Evolutionary conservation across 2,329 filamentous ascomycete genomes (phyloP), one percentile per base, ranked within the genome.

Genomic region (Dactylella cylindrospora): DNA sequence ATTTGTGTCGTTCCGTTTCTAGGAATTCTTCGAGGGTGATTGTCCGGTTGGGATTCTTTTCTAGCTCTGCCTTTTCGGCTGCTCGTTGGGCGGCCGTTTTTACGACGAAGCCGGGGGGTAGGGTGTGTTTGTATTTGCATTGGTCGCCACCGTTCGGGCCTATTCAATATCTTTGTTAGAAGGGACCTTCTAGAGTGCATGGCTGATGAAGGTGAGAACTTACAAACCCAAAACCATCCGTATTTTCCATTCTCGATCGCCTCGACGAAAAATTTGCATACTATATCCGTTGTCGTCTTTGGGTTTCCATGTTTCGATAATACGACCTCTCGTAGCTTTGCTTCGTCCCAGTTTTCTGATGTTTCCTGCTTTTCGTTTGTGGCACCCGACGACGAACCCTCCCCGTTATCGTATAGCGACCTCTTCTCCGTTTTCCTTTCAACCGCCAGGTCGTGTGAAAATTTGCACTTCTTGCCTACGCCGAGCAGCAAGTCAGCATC

Each of bases 161-260:
- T 69, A 33, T 45, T 19, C 17, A 12, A 2, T 6, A 10, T 15
- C 19, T 2, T n/a, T 26, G 6, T 51, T 19, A 52, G 25, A 10
- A 20, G n/a, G 22, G 20, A 31, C 29, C 39, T 57, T 32, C n/a
- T 12, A 36, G 23, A 31, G n/a, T n/a, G n/a, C n/a, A n/a, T n/a
- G n/a, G n/a, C n/a, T n/a, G n/a, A n/a, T 25, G 28, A 19, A 35
- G 13, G 19, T 25, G 44, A 32, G 12, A 4, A 45, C 65, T 25
- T 64, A 80, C 93, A 98, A 60, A 84, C 80, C 93, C 93, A 98
- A 76, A 98, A 97, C 93, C 93, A 98, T 65, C 93, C 93, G 70
- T 98, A 98, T 75, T 97, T 98, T 70, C 90, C 88, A 72, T 98
- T 93, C 76, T 98, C 93, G 65, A 98, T 93, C 20, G 93, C 93